Evolutionary conservation across 2,329 filamentous ascomycete genomes (phyloP).

Genomic region (Ceratocystis eucalypticola): DNA sequence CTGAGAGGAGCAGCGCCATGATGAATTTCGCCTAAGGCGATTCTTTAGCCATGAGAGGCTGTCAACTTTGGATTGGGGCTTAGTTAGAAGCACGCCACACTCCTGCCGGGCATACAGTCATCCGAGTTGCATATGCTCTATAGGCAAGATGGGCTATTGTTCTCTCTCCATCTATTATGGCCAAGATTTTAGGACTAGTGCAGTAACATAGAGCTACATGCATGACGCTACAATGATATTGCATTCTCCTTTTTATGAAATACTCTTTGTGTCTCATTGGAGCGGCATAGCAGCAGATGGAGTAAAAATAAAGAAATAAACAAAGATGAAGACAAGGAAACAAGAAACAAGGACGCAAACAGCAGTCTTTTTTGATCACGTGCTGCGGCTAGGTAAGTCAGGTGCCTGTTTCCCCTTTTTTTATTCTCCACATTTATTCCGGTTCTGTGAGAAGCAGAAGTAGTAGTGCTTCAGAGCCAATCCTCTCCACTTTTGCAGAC

Average conservation of each 20-base stretch:
- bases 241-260: neutral
- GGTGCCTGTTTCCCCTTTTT: neutral
- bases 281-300: too few relatives aligned
- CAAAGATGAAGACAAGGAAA: neutral
- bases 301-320: neutral
- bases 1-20: too few relatives aligned
- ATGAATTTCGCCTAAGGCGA: too few relatives aligned
- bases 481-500: neutral
- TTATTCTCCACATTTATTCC: neutral
- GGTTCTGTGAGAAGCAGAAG: neutral
- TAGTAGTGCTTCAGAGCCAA: neutral
- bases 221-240: neutral
- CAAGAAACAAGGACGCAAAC: neutral
- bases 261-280: neutral
- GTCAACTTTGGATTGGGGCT: too few relatives aligned
- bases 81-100: too few relatives aligned
- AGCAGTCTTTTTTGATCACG: neutral
- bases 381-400: neutral
- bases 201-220: neutral
- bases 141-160: too few relatives aligned
- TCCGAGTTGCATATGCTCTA: too few relatives aligned
- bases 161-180: too few relatives aligned
- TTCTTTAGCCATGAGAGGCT: too few relatives aligned
- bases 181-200: too few relatives aligned
- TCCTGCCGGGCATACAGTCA: too few relatives aligned